Base-by-base conservation (phyloP, 2,329 filamentous ascomycete genomes). In the Nannizzia gypsea region DNA sequence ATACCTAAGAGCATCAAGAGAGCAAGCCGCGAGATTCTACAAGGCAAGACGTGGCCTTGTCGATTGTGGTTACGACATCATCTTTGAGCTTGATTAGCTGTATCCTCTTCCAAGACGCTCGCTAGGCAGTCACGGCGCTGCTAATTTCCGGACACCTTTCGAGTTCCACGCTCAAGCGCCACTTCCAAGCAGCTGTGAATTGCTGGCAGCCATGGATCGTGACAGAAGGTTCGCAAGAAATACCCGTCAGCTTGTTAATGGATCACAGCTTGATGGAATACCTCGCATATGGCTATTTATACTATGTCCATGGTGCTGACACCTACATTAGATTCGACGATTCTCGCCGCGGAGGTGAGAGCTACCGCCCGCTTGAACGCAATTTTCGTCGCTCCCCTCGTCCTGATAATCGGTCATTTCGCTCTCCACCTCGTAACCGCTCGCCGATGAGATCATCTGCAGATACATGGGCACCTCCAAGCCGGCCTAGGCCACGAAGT, bases 321-420 rank as follows among this genome's bases (percentile, higher is more conserved):
- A 22, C 20, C 22, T 38, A 4, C 17, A 13, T 40, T 46, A 67
- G 65, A 63, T 67, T 63, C 56, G 64, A 65, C 28, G 61, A 75
- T 59, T 70, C 72, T 31, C 71, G 73, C n/a, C 71, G 74, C 60
- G 73, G 73, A 44, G 72, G 74, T 56, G 74, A 76, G 65, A 75
- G 73, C 61, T 76, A 76, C 67, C 73, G 74, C n/a, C 74, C 74
- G 9, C 24, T 31, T 4, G 69, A 69, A 54, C 68, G 70, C 63
- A 44, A 63, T 34, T 64, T 66, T 60, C 70, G 70, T 40, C 70
- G 68, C 56, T 69, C 69, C 50, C 70, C 73, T 62, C 69, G 72
- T 59, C 68, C 67, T 15, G 74, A 72, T 62, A 67, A 66, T 54
- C 70, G 71, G 59, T 67, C 67, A 61, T 66, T 68, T 54, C 70